phyloP scores from a whole-genome alignment of 805 yeast species.

The Naumovozyma dairenensis region DNA sequence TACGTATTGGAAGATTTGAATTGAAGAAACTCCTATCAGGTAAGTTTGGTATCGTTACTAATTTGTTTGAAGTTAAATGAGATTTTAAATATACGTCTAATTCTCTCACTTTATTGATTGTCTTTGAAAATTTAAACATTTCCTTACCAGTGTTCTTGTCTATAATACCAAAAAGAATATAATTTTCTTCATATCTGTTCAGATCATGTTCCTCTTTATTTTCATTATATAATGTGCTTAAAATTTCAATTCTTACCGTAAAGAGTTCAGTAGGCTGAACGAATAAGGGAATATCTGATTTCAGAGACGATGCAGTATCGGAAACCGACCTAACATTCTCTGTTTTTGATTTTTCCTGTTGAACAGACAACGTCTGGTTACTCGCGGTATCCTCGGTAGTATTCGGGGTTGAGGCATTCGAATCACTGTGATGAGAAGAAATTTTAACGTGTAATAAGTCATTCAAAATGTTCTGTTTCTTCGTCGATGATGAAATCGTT shows the following conservation, averaged over 20 bases:
- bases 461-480: too few relatives aligned
- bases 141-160: conserved; percentile 55
- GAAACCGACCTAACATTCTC: too few relatives aligned
- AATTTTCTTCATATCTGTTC: not conserved
- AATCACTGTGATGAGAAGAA: too few relatives aligned
- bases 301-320: too few relatives aligned
- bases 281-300: conserved; percentile 38
- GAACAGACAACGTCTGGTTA: too few relatives aligned
- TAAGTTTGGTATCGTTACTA: conserved; percentile 40
- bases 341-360: too few relatives aligned
- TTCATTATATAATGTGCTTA: conserved; percentile 37
- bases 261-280: conserved; percentile 51
- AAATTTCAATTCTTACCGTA: conserved; percentile 39
- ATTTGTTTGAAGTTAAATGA: conserved; percentile 29
- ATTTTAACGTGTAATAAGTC: too few relatives aligned
- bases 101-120: conserved; percentile 46
- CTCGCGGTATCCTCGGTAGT: too few relatives aligned
- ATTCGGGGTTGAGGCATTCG: too few relatives aligned
- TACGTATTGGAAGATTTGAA: conserved; percentile 43
- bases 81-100: conserved; percentile 56
- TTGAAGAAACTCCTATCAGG: conserved; percentile 60
- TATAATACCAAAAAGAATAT: conserved; percentile 48
- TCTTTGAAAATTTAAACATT: conserved; percentile 66
- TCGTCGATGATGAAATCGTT: too few relatives aligned
- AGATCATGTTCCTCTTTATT: conserved; percentile 46